These are phyloP conservation scores for Immersiella caudata DNA, from an alignment of 495 filamentous ascomycete species.

Conservation along the genomic window DNA sequence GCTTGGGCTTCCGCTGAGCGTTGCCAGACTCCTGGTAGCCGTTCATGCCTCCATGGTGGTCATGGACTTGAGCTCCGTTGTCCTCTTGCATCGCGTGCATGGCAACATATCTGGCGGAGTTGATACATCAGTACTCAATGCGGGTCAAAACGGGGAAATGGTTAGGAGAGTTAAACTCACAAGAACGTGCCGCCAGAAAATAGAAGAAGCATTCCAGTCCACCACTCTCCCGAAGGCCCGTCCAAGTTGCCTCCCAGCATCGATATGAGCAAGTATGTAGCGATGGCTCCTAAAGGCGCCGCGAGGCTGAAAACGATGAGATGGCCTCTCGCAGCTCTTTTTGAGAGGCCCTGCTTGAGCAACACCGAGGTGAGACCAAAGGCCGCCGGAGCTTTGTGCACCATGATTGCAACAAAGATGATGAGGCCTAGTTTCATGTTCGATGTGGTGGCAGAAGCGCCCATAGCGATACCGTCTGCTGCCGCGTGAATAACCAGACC, in stretches of 20 bases:
- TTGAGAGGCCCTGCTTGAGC: constrained; percentile 84
- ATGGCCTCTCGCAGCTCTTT: constrained; percentile 81
- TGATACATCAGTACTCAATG: constrained; percentile 28
- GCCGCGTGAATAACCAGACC: constrained; percentile 95
- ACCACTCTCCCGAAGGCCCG: constrained; percentile 64
- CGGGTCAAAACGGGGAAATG: too few species aligned
- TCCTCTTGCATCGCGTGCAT: constrained; percentile 98
- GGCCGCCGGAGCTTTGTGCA: constrained; percentile 95
- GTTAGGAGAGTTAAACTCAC: constrained; percentile 57
- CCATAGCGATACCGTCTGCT: constrained; percentile 95
- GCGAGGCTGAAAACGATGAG: constrained; percentile 89
- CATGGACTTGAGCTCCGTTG: constrained; percentile 49
- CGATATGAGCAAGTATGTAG: constrained; percentile 78
- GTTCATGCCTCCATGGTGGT: constrained; percentile 58
- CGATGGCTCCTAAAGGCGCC: constrained; percentile 81
- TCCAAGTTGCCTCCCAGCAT: constrained; percentile 62
- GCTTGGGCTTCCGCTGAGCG: constrained; percentile 52
- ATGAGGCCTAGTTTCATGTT: constrained; percentile 77
- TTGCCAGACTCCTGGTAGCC: constrained; percentile 65
- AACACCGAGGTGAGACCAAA: constrained; percentile 91
- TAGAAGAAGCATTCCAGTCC: constrained; percentile 86
- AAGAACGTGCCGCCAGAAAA: constrained; percentile 96
- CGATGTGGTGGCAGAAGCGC: constrained; percentile 75
- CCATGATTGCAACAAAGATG: constrained; percentile 94
- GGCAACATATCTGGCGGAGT: constrained; percentile 76